Conservation (phyloP, 192 early-diverging fungal genomes). For the Rhizophagus sp. region DNA sequence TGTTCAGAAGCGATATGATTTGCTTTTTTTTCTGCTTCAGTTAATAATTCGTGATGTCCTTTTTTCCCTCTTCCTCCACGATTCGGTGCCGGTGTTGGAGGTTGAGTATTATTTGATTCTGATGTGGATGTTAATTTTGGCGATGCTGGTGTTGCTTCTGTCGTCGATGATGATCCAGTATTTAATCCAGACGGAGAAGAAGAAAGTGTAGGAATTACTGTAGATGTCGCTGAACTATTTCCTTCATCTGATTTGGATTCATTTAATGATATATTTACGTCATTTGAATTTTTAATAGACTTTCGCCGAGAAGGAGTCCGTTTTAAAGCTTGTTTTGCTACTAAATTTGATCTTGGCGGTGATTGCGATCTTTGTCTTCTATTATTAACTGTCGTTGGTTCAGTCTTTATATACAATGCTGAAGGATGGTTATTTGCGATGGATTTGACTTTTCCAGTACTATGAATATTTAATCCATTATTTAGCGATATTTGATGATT, state of each 20-base stretch:
- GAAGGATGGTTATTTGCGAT: not conserved
- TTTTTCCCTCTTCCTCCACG: conserved; percentile 37
- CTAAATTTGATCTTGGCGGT: conserved; percentile 8
- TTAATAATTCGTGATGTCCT: conserved; percentile 67
- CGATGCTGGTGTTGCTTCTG: conserved; percentile 32
- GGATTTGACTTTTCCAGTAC: not conserved
- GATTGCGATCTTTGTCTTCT: conserved; percentile 15
- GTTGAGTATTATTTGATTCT: conserved; percentile 16
- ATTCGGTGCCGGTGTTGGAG: conserved; percentile 22
- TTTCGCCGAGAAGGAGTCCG: conserved; percentile 18
- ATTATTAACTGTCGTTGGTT: not conserved
- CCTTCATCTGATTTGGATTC: conserved; percentile 15
- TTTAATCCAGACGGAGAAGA: conserved; percentile 33
- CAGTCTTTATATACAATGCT: conserved; percentile 4
- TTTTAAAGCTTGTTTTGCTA: conserved; percentile 2
- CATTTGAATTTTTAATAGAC: conserved; percentile 15
- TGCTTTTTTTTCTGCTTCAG: conserved; percentile 89
- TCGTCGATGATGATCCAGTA: conserved; percentile 25
- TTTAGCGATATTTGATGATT: conserved; percentile 5
- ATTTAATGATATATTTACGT: not conserved
- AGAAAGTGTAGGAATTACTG: conserved; percentile 11
- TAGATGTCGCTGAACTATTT: conserved; percentile 36
- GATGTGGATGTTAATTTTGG: conserved; percentile 26
- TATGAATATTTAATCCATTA: not conserved
- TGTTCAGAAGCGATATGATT: conserved; percentile 97